A percentile compares a stretch with the other conserved stretches of the same genome.
These are phyloP conservation scores for Pleurotus platypus DNA, from an alignment of 768 basidiomycete genomes.

Conservation along the genomic window DNA sequence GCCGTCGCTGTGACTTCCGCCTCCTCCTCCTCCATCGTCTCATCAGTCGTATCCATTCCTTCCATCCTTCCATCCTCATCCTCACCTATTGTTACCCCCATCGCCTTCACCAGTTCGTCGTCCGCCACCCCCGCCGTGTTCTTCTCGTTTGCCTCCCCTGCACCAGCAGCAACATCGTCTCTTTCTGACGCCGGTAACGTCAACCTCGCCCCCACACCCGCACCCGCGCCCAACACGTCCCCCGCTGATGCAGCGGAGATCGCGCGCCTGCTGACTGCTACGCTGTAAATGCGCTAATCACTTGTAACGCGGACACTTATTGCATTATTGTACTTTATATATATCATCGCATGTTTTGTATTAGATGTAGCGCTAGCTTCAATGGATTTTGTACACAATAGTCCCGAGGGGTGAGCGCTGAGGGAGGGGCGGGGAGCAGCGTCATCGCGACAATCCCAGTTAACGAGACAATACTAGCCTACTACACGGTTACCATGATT, in stretches of 20 bases:
- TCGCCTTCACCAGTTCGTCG: neutral
- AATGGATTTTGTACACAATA: no score
- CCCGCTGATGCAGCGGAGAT: constrained; percentile 3
- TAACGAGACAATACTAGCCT: no score
- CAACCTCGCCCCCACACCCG: neutral
- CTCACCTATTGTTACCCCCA: neutral
- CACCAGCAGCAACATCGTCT: neutral
- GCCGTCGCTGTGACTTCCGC: neutral
- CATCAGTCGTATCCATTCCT: neutral
- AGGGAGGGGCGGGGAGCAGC: no score
- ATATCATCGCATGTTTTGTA: no score
- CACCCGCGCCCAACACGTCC: neutral
- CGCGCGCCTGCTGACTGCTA: constrained; percentile 2
- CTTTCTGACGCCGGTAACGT: neutral
- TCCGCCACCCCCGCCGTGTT: neutral
- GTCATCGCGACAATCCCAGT: no score
- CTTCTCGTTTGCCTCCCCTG: neutral
- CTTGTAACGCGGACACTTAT: no score
- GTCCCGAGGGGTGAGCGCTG: no score
- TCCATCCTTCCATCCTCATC: neutral
- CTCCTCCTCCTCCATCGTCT: neutral
- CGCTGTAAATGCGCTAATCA: neutral
- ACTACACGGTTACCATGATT: no score
- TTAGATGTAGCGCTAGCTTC: no score
- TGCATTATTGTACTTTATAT: no score